phyloP scores from a whole-genome alignment of 2,329 filamentous ascomycete genomes.

The Orbilia javanica region DNA sequence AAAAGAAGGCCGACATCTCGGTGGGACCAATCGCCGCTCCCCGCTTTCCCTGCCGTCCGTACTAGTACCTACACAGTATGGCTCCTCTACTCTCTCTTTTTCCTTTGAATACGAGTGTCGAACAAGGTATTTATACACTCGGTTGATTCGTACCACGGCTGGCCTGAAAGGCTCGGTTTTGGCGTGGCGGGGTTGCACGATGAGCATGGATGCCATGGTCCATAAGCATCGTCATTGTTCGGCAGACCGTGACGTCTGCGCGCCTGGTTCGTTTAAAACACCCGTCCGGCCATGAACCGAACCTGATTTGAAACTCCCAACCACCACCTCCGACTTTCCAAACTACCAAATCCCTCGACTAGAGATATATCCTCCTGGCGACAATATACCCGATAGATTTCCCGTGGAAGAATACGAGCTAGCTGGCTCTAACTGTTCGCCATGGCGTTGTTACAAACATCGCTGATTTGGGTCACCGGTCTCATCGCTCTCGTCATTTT shows the following conservation, averaged over 20 bases:
- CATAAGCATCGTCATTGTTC: slow-evolving; percentile 56
- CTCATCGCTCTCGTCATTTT: slow-evolving; percentile 82
- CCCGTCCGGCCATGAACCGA: slow-evolving; percentile 21
- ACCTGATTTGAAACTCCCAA: slow-evolving; percentile 24
- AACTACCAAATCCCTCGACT: slow-evolving; percentile 14
- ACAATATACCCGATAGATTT: slow-evolving; percentile 22
- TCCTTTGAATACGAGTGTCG: neutral
- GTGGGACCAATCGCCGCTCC: neutral
- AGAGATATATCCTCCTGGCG: slow-evolving; percentile 12
- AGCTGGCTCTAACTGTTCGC: slow-evolving; percentile 58
- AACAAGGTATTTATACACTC: slow-evolving; percentile 1
- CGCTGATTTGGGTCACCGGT: slow-evolving; percentile 95
- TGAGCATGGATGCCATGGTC: slow-evolving; percentile 18
- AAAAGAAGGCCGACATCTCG: neutral
- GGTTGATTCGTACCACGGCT: slow-evolving; percentile 16
- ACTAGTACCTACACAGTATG: neutral
- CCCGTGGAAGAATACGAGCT: slow-evolving; percentile 3
- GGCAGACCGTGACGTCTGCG: slow-evolving; percentile 51
- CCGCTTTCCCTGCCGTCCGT: neutral
- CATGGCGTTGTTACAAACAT: slow-evolving; percentile 82
- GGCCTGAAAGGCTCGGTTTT: slow-evolving; percentile 23
- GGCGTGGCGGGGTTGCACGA: slow-evolving; percentile 15
- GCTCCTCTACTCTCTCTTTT: neutral
- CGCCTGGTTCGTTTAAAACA: slow-evolving; percentile 28
- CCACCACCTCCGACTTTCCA: slow-evolving; percentile 18